Evolutionary conservation across 2,329 filamentous ascomycete species (phyloP).

Genomic region (Fonsecaea monophora): DNA sequence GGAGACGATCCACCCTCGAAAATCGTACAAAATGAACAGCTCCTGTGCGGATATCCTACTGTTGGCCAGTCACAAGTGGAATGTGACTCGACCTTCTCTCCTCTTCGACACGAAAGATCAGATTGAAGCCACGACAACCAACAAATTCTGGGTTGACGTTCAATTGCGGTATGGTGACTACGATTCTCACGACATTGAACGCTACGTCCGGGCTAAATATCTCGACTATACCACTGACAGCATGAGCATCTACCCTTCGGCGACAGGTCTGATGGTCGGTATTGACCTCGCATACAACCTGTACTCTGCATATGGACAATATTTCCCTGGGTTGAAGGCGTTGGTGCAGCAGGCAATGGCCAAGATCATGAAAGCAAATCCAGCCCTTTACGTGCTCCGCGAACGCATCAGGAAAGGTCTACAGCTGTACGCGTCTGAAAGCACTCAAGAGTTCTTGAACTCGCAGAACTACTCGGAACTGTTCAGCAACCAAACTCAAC

Average conservation of each 20-base stretch:
- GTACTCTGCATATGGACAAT: conserved; percentile 97
- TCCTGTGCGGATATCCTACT: conserved; percentile 96
- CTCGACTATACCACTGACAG: conserved; percentile 98
- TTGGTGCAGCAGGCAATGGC: conserved; percentile 98
- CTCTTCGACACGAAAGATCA: conserved; percentile 96
- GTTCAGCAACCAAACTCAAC: conserved; percentile 98
- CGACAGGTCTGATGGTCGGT: conserved; percentile 95
- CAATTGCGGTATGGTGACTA: conserved; percentile 97
- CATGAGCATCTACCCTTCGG: conserved; percentile 97
- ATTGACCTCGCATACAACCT: conserved; percentile 98
- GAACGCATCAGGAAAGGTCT: conserved; percentile 99
- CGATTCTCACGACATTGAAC: conserved; percentile 97
- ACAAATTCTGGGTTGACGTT: conserved; percentile 99
- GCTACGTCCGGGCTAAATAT: conserved; percentile 97
- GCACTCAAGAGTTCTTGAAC: conserved; percentile 98
- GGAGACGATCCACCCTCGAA: conserved; percentile 97
- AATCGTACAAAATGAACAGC: conserved; percentile 99
- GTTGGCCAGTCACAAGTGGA: conserved; percentile 99
- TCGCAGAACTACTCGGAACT: conserved; percentile 99
- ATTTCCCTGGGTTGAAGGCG: conserved; percentile 96
- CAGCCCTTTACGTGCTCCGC: conserved; percentile 90
- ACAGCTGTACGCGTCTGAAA: conserved; percentile 96
- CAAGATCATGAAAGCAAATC: conserved; percentile 99
- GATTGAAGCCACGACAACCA: conserved; percentile 91
- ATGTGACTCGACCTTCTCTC: conserved; percentile 89